Conservation (phyloP, 768 basidiomycete species). For the Gyrodon lividus region DNA sequence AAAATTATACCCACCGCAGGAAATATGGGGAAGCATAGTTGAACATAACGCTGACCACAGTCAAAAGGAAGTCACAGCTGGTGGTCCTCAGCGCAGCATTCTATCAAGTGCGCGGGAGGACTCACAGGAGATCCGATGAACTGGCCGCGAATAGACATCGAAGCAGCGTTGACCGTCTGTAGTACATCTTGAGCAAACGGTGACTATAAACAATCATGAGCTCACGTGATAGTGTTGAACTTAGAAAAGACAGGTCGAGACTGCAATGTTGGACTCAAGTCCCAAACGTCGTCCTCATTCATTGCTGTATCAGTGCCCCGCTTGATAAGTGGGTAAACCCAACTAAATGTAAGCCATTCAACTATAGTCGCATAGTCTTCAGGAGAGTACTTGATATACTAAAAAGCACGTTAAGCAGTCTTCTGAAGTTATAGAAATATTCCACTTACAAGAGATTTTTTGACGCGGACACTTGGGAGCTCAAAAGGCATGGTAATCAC, state of each 20-base stretch:
- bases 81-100: neutral
- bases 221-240: conserved; percentile 31
- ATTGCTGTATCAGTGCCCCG: conserved; percentile 40
- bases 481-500: conserved; percentile 53
- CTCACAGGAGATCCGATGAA: conserved; percentile 36
- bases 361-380: conserved; percentile 29
- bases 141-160: conserved; percentile 38
- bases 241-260: conserved; percentile 33
- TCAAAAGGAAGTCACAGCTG: conserved; percentile 41
- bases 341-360: conserved; percentile 23
- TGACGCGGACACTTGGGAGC: conserved; percentile 49
- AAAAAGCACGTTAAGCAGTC: neutral
- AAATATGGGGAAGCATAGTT: conserved; percentile 54
- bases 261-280: conserved; percentile 22
- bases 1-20: conserved; percentile 34
- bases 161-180: conserved; percentile 26
- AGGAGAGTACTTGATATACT: conserved; percentile 53
- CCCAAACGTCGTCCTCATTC: conserved; percentile 26
- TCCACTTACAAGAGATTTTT: conserved; percentile 54
- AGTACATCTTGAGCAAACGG: neutral
- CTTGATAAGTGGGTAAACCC: conserved; percentile 18
- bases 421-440: neutral
- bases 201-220: neutral
- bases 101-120: neutral
- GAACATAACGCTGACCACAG: conserved; percentile 42